Evolutionary conservation across 179 eudicot genomes (phyloP).

Genomic region (Heliamphora pulchella): DNA sequence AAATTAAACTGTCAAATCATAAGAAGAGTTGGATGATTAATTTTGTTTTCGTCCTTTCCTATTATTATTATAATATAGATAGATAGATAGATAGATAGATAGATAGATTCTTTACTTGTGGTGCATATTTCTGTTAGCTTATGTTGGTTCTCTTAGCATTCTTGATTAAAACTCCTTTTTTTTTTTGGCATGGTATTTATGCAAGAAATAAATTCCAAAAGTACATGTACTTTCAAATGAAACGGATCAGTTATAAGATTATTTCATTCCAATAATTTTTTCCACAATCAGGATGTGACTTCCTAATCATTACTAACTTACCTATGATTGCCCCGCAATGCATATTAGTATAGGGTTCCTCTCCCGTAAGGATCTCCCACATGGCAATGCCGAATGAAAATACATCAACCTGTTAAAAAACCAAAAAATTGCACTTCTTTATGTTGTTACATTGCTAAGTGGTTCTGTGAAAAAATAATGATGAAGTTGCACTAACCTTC

Average conservation of each 20-base stretch:
- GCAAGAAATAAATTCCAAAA: neutral
- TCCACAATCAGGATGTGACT: neutral
- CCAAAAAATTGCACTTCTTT: conserved; percentile 8
- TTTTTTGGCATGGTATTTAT: neutral
- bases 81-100: no score
- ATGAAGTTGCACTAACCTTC: conserved; percentile 26
- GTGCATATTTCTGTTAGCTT: neutral
- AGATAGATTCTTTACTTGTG: neutral
- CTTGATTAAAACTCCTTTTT: neutral
- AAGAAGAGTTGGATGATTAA: neutral
- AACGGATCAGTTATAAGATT: neutral
- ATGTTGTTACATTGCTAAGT: neutral
- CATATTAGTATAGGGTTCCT: conserved; percentile 95
- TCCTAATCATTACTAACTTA: conserved; percentile 18
- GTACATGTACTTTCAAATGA: neutral
- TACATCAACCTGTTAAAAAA: conserved; percentile 77
- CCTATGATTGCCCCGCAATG: conserved; percentile 98
- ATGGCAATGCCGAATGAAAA: conserved; percentile 87
- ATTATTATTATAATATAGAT: no score
- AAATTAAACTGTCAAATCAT: neutral
- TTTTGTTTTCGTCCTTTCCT: no score
- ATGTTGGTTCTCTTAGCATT: conserved; percentile 1
- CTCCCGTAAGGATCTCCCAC: conserved; percentile 97
- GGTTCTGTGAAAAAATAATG: neutral
- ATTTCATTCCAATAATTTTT: conserved; percentile 2